phyloP scores from a whole-genome alignment of 371 early-diverging fungal genomes.

The Nosema muscidifuracis region DNA sequence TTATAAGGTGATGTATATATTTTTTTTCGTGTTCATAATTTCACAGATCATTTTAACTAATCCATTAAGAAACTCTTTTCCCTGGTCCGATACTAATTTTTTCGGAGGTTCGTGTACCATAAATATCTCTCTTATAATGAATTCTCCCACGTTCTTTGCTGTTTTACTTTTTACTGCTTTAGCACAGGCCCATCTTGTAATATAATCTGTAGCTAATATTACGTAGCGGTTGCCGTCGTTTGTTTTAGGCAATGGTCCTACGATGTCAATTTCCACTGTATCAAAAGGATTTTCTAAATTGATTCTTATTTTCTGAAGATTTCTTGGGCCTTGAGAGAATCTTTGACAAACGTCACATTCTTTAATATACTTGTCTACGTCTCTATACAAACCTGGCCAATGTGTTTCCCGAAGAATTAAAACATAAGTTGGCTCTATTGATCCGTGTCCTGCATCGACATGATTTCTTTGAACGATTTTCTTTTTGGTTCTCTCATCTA shows the following conservation, averaged over 20 bases:
- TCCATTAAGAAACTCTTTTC: constrained; percentile 52
- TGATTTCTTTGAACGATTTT: no score
- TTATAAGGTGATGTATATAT: background rate
- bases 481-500: background rate
- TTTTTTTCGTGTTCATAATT: background rate
- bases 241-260: constrained; percentile 57
- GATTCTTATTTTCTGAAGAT: background rate
- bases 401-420: constrained; percentile 1
- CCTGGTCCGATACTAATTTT: constrained; percentile 60
- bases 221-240: constrained; percentile 60
- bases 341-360: background rate
- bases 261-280: constrained; percentile 59
- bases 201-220: constrained; percentile 62
- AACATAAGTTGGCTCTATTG: background rate
- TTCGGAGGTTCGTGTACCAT: constrained; percentile 47
- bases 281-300: constrained; percentile 40
- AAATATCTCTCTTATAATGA: constrained; percentile 31
- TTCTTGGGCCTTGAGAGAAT: background rate
- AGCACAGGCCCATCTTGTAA: constrained; percentile 62
- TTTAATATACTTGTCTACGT: background rate
- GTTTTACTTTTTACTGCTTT: constrained; percentile 51
- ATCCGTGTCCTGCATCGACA: no score
- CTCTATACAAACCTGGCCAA: background rate
- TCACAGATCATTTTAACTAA: background rate
- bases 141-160: constrained; percentile 49